Evolutionary conservation across 192 early-diverging fungal species (phyloP), one percentile per base, ranked within the genome.

Genomic region (Piromyces sp.): DNA sequence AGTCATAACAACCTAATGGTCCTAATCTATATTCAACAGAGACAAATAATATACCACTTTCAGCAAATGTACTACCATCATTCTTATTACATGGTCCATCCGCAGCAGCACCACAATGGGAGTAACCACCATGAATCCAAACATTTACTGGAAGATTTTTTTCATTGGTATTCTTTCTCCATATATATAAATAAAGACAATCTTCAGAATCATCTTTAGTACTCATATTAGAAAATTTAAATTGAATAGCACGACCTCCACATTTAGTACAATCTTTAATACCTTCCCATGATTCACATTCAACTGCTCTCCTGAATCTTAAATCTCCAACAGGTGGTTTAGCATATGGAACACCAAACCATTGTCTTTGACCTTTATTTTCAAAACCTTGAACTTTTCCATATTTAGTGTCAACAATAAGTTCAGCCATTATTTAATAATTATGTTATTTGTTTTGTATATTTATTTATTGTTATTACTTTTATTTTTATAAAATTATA

Each of bases 101-200:
- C 17, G 5, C 13, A 51, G 79, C 79, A 26, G 80, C 83, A 58
- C 90, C 90, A 79, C 79, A 85, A 33, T 84, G 83, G 81, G 87
- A 91, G 30, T 84, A 87, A 31, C 92, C 92, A 7, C 89, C 89
- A 78, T 93, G 88, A 30, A 93, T 86, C 81, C 86, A 93, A 12
- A 93, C 85, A 81, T 91, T 83, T 5, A 93, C 93, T 30, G 93
- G 92, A 26, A 89, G 83, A n/a, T 84, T 83, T 3, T 68, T 78
- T 26, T 80, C 85, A 30, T 82, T 40, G 12, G 30, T 30, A 30
- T 82, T 81, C 29, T 82, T 85, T 12, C 87, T 88, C n/a, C 86
- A 89, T 15, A 91, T 82, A 58, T 91, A 91, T 33, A 91, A 80
- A 17, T 87, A 84, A 13, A 91, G 78, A 80, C 90, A 91, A 51